Conservation (phyloP, 2,329 filamentous ascomycete genomes). For the Tolypocladium guangdongense region DNA sequence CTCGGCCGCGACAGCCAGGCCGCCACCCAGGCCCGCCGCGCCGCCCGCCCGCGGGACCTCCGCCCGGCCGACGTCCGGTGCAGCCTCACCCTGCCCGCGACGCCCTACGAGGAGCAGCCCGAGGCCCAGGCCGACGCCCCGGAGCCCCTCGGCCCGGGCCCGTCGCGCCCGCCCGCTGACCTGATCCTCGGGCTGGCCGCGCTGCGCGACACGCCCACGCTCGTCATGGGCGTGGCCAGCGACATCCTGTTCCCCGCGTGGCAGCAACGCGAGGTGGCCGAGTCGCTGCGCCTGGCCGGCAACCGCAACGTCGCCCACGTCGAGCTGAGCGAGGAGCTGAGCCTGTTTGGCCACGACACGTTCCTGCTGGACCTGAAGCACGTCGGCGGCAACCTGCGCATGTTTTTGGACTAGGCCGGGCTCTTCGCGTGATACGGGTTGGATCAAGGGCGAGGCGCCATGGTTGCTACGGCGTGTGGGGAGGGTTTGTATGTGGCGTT, state of each 20-base stretch:
- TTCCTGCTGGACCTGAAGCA: slow-evolving; percentile 89
- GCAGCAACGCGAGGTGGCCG: slow-evolving; percentile 92
- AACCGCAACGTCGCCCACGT: slow-evolving; percentile 77
- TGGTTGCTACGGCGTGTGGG: no score
- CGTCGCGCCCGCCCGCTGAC: slow-evolving; percentile 59
- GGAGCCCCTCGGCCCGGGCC: slow-evolving; percentile 12
- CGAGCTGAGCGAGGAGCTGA: slow-evolving; percentile 88
- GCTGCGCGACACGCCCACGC: slow-evolving; percentile 64
- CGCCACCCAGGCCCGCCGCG: slow-evolving; percentile 50
- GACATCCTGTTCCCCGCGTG: slow-evolving; percentile 96
- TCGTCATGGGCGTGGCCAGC: slow-evolving; percentile 89
- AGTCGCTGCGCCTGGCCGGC: slow-evolving; percentile 65
- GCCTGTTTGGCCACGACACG: slow-evolving; percentile 91
- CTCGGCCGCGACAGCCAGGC: slow-evolving; percentile 62
- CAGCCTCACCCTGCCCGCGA: slow-evolving; percentile 69
- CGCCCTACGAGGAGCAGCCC: slow-evolving; percentile 78
- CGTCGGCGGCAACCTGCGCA: slow-evolving; percentile 72
- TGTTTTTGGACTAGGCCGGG: slow-evolving; percentile 73
- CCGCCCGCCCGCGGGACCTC: slow-evolving; percentile 47
- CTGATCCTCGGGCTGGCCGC: slow-evolving; percentile 63
- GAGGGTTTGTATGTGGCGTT: no score
- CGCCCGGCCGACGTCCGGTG: slow-evolving; percentile 39
- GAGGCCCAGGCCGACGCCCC: slow-evolving; percentile 28
- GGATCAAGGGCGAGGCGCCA: no score
- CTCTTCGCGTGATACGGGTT: no score